A percentile compares a stretch with the other conserved stretches of the same genome.
phyloP scores from a whole-genome alignment of 2,329 filamentous ascomycete species.

The Trichoderma brevicompactum region DNA sequence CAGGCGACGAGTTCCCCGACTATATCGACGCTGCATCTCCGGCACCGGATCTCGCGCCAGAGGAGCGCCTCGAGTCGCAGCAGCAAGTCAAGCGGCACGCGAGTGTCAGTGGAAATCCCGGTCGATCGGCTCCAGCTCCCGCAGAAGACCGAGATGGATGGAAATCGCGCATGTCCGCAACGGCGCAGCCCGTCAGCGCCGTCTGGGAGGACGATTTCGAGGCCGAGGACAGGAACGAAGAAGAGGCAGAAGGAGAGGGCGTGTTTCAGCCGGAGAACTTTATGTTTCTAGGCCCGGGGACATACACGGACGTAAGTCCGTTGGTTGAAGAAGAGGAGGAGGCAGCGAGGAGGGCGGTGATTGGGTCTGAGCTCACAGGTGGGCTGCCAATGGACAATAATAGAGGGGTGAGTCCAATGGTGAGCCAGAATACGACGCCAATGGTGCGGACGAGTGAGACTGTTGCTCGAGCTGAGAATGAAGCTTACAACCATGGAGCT shows the following conservation, averaged over 20 bases:
- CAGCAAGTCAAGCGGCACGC: constrained; percentile 50
- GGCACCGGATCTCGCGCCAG: constrained; percentile 51
- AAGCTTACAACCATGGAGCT: background rate
- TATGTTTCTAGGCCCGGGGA: constrained; percentile 56
- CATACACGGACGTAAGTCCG: constrained; percentile 52
- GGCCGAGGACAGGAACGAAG: constrained; percentile 8
- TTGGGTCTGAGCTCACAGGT: background rate
- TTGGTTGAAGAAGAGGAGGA: constrained; percentile 46
- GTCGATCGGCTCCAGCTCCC: background rate
- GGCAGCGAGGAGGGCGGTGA: constrained; percentile 38
- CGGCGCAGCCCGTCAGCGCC: constrained; percentile 40
- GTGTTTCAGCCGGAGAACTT: constrained; percentile 59
- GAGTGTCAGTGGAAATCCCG: constrained; percentile 29
- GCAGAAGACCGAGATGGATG: constrained; percentile 19
- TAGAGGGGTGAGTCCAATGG: constrained; percentile 39
- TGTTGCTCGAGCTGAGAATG: constrained; percentile 2
- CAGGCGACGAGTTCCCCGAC: constrained; percentile 63
- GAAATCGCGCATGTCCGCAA: constrained; percentile 41
- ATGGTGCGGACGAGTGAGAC: constrained; percentile 33
- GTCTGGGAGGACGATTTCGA: constrained; percentile 40
- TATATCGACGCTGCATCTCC: constrained; percentile 48
- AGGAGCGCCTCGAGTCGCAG: constrained; percentile 58
- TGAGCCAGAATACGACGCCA: constrained; percentile 40
- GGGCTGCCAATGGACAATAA: constrained; percentile 32
- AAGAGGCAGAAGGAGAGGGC: constrained; percentile 41